These are phyloP conservation scores for Pilatotrama ljubarskyi DNA, from an alignment of 768 basidiomycete genomes.

Conservation along the genomic window DNA sequence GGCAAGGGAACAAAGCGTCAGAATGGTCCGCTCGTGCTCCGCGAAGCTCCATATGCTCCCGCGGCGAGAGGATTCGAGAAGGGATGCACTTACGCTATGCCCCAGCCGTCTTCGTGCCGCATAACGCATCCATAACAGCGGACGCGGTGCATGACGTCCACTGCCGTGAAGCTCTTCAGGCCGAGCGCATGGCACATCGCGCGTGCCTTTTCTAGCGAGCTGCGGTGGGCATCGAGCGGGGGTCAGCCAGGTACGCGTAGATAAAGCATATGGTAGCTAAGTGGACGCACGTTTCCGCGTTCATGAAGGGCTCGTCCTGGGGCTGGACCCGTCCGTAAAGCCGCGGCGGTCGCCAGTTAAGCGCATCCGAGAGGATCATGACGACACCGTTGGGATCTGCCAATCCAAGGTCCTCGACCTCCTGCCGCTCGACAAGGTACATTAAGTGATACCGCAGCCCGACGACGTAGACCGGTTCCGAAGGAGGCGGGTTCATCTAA, in stretches of 20 bases:
- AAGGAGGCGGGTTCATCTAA: slow-evolving; percentile 64
- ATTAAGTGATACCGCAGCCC: slow-evolving; percentile 53
- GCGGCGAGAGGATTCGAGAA: not conserved
- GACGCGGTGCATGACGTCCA: slow-evolving; percentile 73
- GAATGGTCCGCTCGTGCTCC: not conserved
- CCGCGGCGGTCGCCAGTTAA: slow-evolving; percentile 47
- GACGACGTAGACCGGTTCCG: slow-evolving; percentile 71
- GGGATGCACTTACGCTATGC: slow-evolving; percentile 59
- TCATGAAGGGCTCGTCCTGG: slow-evolving; percentile 24
- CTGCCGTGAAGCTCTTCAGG: slow-evolving; percentile 60
- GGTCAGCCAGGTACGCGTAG: too few relatives aligned
- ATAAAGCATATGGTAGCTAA: not conserved
- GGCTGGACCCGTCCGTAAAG: slow-evolving; percentile 30
- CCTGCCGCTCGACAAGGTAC: slow-evolving; percentile 71
- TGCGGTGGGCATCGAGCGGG: too few relatives aligned
- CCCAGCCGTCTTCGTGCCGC: slow-evolving; percentile 72
- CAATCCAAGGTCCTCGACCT: slow-evolving; percentile 73
- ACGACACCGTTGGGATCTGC: slow-evolving; percentile 51
- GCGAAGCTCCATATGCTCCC: not conserved
- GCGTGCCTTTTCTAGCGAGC: slow-evolving; percentile 43
- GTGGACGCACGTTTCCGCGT: slow-evolving; percentile 3
- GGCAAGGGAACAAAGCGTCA: slow-evolving; percentile 21
- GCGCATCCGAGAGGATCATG: slow-evolving; percentile 50
- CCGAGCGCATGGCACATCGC: slow-evolving; percentile 55
- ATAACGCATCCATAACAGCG: slow-evolving; percentile 73